Conservation (phyloP, 495 filamentous ascomycete genomes). For the Xylaria longipes region DNA sequence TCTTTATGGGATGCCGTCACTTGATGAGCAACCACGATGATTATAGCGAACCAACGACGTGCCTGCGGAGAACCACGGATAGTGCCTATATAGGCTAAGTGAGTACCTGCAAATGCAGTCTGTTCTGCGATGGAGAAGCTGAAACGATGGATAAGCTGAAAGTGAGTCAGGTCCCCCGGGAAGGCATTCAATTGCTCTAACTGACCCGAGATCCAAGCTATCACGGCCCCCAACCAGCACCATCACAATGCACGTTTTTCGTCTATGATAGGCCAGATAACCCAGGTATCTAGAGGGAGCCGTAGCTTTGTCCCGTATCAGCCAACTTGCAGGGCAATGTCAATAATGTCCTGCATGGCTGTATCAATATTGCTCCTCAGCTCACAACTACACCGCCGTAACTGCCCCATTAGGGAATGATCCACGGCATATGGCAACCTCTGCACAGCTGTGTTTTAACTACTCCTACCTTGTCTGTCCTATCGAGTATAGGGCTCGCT, state of each 20-base stretch:
- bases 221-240: background rate
- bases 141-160: background rate
- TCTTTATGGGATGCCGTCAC: background rate
- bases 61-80: background rate
- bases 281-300: background rate
- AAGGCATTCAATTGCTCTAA: background rate
- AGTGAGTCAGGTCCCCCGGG: background rate
- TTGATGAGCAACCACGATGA: background rate
- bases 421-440: background rate
- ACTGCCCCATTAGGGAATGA: slow-evolving; percentile 1
- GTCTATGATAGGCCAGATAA: background rate
- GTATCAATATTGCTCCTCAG: slow-evolving; percentile 13
- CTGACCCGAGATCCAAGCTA: background rate
- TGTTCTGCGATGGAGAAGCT: background rate
- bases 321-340: background rate
- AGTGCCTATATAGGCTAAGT: background rate
- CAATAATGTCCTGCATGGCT: slow-evolving; percentile 16
- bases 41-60: background rate
- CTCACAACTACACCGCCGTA: slow-evolving; percentile 1
- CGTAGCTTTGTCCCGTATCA: background rate
- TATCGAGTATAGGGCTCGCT: background rate
- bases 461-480: background rate
- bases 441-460: background rate
- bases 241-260: background rate
- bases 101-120: background rate